These are phyloP conservation scores for Candida mattraensis DNA, from an alignment of 805 yeast genomes.

Conservation along the genomic window DNA sequence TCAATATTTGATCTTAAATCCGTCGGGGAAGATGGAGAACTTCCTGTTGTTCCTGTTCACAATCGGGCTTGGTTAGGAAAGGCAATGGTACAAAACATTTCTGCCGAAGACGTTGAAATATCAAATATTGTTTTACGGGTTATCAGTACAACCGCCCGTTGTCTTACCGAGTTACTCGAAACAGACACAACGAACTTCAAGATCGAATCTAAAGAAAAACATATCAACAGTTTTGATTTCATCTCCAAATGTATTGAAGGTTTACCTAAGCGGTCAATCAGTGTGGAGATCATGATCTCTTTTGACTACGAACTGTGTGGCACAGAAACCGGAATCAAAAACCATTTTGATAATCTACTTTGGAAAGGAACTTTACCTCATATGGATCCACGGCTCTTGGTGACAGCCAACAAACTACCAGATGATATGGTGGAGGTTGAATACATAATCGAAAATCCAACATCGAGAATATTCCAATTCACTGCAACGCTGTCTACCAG, in stretches of 20 bases:
- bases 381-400: slow-evolving; percentile 67
- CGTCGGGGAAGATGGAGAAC: slow-evolving; percentile 12
- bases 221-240: slow-evolving; percentile 15
- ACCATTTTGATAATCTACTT: slow-evolving; percentile 36
- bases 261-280: slow-evolving; percentile 22
- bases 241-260: slow-evolving; percentile 17
- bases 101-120: slow-evolving; percentile 32
- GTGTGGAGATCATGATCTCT: slow-evolving; percentile 19
- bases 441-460: slow-evolving; percentile 72
- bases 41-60: slow-evolving; percentile 29
- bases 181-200: neutral
- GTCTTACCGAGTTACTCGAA: slow-evolving; percentile 7
- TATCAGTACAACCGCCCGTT: slow-evolving; percentile 7
- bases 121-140: slow-evolving; percentile 29
- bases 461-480: slow-evolving; percentile 66
- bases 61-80: slow-evolving; percentile 38
- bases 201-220: slow-evolving; percentile 3
- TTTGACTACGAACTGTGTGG: slow-evolving; percentile 19
- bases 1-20: slow-evolving; percentile 22
- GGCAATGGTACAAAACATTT: slow-evolving; percentile 31
- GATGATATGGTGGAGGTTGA: slow-evolving; percentile 33
- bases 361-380: slow-evolving; percentile 60
- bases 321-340: slow-evolving; percentile 14
- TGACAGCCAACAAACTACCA: slow-evolving; percentile 30
- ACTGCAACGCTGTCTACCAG: slow-evolving; percentile 27